Base-by-base conservation (phyloP, 2,329 filamentous ascomycete species). In the Westerdykella sp. region DNA sequence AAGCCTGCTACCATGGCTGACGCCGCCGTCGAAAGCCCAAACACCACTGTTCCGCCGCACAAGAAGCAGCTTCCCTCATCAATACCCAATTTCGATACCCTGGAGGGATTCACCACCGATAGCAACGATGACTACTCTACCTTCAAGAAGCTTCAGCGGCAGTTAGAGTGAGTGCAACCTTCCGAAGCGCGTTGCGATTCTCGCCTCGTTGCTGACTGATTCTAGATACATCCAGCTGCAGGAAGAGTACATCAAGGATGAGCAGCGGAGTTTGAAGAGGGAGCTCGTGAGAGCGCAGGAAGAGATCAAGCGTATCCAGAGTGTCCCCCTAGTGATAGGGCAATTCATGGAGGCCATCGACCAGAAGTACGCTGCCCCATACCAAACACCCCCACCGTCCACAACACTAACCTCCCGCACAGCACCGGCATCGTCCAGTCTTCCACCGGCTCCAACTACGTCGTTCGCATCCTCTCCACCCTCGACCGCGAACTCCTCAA, bases 291-390 rank as follows among this genome's bases (percentile, higher is more conserved):
- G 93, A 57, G 93, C 93, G 57, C 93, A 98, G 69, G 93, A 98
- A 70, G 93, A 98, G 75, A 98, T 98, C 75, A 98, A 98, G 77
- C 84, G 93, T 55, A 98, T 98, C 68, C 93, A 98, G 74, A 96
- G 89, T 69, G 93, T 98, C 42, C 93, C 93, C 22, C 74, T 98
- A 49, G 93, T 98, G 50, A 98, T 98, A 67, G 93, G 93, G 48
- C 93, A 98, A 72, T 98, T 98, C 67, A 98, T 98, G 93, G 93
- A 98, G 73, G 93, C 93, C 43, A 98, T 98, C 65, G 93, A 98
- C 69, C 93, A 98, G 73, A 98, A 96, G 88, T 95, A 78, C 68
- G 79, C 41, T 11, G 21, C 10, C 11, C n/a, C 25, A 6, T 3
- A 13, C 35, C 37, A 14, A 21, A 16, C 34, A 41, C 14, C 28